Conservation (phyloP, 139 green algal species). For the Chlorella sp. region DNA sequence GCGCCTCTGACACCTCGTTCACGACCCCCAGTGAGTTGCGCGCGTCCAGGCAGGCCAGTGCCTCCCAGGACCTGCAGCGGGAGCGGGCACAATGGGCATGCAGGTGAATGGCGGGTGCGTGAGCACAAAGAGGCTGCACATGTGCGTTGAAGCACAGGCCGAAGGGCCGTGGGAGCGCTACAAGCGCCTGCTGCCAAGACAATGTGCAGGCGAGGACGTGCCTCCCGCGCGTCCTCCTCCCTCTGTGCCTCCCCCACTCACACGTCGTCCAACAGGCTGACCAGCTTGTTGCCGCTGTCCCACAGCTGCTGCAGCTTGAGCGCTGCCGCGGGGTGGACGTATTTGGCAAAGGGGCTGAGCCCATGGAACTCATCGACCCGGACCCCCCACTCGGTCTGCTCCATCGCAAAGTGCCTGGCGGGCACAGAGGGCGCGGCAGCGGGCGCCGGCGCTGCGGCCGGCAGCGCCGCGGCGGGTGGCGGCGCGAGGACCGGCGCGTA, state of each 20-base stretch:
- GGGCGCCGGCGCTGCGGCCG: neutral
- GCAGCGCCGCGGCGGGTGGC: neutral
- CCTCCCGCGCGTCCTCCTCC: too few relatives aligned
- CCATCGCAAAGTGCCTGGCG: conserved; percentile 30
- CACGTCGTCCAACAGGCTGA: conserved; percentile 61
- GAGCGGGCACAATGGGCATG: too few relatives aligned
- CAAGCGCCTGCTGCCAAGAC: too few relatives aligned
- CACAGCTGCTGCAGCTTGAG: conserved; percentile 67
- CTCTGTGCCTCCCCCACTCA: conserved; percentile 5
- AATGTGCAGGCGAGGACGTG: neutral
- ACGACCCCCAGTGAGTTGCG: conserved; percentile 10
- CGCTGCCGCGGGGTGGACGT: conserved; percentile 50
- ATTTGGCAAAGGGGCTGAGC: conserved; percentile 48
- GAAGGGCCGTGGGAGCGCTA: too few relatives aligned
- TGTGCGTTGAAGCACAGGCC: too few relatives aligned
- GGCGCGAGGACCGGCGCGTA: neutral
- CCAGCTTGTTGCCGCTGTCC: conserved; percentile 62
- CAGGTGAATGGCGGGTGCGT: too few relatives aligned
- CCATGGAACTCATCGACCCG: conserved; percentile 66
- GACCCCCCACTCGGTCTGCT: conserved; percentile 60
- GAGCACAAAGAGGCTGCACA: neutral
- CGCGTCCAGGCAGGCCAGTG: conserved; percentile 29
- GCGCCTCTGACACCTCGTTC: conserved; percentile 23
- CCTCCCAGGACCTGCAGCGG: conserved; percentile 23
- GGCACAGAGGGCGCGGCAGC: neutral